Evolutionary conservation across 1,284 basidiomycete species (phyloP).

Genomic region (Inonotus obliquus): DNA sequence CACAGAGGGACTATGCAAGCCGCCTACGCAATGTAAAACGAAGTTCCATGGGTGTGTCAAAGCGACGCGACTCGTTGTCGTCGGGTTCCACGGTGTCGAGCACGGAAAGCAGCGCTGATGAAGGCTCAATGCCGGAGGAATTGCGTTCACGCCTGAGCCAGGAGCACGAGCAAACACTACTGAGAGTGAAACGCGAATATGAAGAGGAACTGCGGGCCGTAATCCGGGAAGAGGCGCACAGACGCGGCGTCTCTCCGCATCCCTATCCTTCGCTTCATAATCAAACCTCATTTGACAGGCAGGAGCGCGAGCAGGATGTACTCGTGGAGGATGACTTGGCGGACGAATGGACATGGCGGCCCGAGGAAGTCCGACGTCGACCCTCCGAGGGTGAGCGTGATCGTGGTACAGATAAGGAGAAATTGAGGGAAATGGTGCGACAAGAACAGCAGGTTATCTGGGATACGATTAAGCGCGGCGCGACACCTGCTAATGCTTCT

Average conservation of each 20-base stretch:
- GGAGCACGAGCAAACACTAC: not conserved
- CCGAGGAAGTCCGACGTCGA: not conserved
- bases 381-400: not conserved
- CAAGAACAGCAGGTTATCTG: slow-evolving; percentile 17
- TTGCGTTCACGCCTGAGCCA: not conserved
- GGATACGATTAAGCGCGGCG: slow-evolving; percentile 9
- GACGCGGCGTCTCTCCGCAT: not conserved
- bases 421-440: slow-evolving; percentile 10
- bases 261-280: not conserved
- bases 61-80: slow-evolving; percentile 7
- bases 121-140: slow-evolving; percentile 7
- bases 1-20: not conserved
- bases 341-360: slow-evolving; percentile 16
- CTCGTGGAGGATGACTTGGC: slow-evolving; percentile 5
- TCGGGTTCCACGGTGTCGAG: not conserved
- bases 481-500: not conserved
- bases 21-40: slow-evolving; percentile 3
- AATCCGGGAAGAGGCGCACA: slow-evolving; percentile 5
- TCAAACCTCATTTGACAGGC: not conserved
- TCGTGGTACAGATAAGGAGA: not conserved
- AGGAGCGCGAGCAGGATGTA: slow-evolving; percentile 2
- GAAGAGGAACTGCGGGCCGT: slow-evolving; percentile 10
- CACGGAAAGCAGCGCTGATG: not conserved
- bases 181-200: not conserved
- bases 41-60: not conserved